Evolutionary conservation across 768 basidiomycete species (phyloP), one percentile per base, ranked within the genome.

Genomic region (Phylloporus sp.): DNA sequence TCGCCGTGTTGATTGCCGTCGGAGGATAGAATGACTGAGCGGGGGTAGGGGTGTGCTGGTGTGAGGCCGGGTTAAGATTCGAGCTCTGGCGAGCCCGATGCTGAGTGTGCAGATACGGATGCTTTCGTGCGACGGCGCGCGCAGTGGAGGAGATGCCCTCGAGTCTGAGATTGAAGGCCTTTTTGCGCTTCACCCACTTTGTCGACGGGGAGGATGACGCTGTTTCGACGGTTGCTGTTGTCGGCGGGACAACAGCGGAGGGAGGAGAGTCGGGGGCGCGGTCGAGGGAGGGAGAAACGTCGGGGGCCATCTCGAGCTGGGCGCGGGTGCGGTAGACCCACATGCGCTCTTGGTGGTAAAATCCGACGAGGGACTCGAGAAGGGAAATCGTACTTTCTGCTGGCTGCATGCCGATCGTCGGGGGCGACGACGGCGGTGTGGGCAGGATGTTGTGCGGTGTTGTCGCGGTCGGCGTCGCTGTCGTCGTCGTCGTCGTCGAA

Each of bases 251-350:
- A 15, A 53, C 18, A 6, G n/a, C 20, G 24, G 57, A 49, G 6
- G 20, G 2, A 7, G 39, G 53, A 37, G 50, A 46, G 15, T 49
- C 48, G 38, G 42, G 48, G 6, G n/a, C 11, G 31, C 46, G 53
- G 23, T 59, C 40, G 58, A 63, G 43, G 49, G n/a, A n/a, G n/a
- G n/a, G n/a, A n/a, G n/a, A n/a, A n/a, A n/a, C n/a, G n/a, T n/a
- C n/a, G n/a, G 71, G 54, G 35, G 74, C 71, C 59, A 75, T 69
- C 63, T 82, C 79, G 53, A 85, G 75, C 40, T 72, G 69, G 15
- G 77, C 78, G 32, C 82, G 79, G 38, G 80, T 81, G 46, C 79
- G 79, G 52, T 81, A 78, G 6, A 85, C 76, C 82, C 84, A 86
- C 69, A 76, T 78, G 31, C 79, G 79, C 65, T 86, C 82, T 52